These are phyloP conservation scores for Paramecium pentaurelia DNA, from an alignment of 73 alveolate genomes.

Conservation along the genomic window DNA sequence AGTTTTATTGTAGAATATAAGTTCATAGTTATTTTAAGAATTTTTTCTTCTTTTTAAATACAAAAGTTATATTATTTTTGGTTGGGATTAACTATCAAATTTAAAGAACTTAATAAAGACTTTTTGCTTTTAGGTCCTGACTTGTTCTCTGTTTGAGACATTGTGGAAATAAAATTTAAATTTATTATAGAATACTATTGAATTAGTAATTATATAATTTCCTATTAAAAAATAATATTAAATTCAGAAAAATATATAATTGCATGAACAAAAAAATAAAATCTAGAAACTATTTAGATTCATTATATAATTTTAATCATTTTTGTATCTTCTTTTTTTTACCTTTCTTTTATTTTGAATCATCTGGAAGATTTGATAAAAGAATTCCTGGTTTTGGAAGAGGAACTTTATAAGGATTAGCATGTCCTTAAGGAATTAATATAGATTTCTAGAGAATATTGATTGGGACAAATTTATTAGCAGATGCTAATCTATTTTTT, in stretches of 20 bases:
- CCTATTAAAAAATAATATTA: neutral
- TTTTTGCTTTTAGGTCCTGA: neutral
- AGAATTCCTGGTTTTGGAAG: constrained; percentile 31
- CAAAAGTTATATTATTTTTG: neutral
- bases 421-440: constrained; percentile 27
- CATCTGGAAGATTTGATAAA: neutral
- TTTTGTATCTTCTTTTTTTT: constrained; percentile 11
- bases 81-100: neutral
- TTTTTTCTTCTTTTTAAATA: neutral
- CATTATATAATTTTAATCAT: neutral
- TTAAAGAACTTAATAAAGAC: neutral
- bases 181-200: neutral
- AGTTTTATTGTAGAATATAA: neutral
- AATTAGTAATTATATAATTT: no score
- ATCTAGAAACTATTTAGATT: neutral
- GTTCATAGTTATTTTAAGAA: neutral
- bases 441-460: constrained; percentile 6
- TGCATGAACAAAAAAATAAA: neutral
- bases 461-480: constrained; percentile 11
- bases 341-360: neutral
- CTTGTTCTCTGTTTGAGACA: neutral
- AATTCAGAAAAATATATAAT: neutral
- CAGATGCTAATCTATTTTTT: constrained; percentile 22
- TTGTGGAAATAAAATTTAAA: neutral
- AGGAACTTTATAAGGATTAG: neutral